These are phyloP conservation scores for Starmerella sp. DNA, from an alignment of 805 yeast species.

Conservation along the genomic window DNA sequence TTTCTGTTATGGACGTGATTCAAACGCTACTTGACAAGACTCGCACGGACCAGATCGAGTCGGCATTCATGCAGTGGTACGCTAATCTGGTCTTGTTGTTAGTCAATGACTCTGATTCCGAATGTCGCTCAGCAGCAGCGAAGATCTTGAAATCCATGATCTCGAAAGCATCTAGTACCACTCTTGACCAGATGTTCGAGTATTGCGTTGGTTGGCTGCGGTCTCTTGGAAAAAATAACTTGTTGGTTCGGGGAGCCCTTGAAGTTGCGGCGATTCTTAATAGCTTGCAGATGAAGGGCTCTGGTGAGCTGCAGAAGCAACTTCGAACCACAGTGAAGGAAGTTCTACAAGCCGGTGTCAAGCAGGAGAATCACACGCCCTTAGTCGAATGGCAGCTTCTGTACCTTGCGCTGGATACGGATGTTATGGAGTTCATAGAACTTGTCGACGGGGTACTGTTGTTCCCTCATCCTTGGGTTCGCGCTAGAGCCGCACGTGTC, in stretches of 20 bases:
- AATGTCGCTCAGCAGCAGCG: constrained; percentile 76
- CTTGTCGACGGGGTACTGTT: constrained; percentile 45
- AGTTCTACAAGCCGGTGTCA: constrained; percentile 5
- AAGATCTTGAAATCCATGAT: constrained; percentile 30
- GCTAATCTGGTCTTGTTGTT: constrained; percentile 69
- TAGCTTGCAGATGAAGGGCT: background rate
- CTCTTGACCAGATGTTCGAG: constrained; percentile 11
- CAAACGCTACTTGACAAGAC: constrained; percentile 59
- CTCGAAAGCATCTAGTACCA: background rate
- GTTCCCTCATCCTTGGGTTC: constrained; percentile 88
- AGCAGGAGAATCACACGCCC: background rate
- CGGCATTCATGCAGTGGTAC: constrained; percentile 56
- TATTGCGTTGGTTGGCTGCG: constrained; percentile 18
- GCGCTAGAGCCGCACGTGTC: constrained; percentile 54
- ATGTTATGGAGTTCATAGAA: constrained; percentile 28
- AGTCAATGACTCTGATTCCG: constrained; percentile 63
- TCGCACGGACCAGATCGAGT: constrained; percentile 35
- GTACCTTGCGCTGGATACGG: constrained; percentile 48
- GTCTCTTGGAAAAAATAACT: constrained; percentile 9
- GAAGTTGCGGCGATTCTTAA: constrained; percentile 18
- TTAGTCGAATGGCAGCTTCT: constrained; percentile 63
- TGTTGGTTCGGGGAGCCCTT: constrained; percentile 21
- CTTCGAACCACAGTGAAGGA: background rate
- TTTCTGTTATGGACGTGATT: constrained; percentile 80
- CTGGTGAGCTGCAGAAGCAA: constrained; percentile 4